Conservation (phyloP, 2,329 filamentous ascomycete species). For the Diplodia sapinea region DNA sequence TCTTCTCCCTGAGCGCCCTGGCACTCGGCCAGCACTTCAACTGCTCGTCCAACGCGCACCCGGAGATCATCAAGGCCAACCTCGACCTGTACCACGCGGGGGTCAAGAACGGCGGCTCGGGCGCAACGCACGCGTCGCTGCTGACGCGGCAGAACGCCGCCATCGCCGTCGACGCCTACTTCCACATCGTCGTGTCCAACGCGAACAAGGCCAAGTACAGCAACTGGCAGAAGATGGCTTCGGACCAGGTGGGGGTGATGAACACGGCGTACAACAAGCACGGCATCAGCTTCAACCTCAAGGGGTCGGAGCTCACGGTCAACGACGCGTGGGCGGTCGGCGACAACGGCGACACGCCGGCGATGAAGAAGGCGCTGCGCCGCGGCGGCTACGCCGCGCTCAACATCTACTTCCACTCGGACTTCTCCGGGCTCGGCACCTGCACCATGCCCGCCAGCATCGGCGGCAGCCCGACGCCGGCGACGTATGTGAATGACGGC, state of each 20-base stretch:
- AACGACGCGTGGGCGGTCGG: conserved; percentile 62
- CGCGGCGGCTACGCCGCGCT: conserved; percentile 60
- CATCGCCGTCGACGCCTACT: conserved; percentile 51
- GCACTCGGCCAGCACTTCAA: conserved; percentile 48
- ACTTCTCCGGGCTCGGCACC: conserved; percentile 60
- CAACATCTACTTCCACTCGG: conserved; percentile 66
- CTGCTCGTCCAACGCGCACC: conserved; percentile 48
- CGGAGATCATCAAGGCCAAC: conserved; percentile 48
- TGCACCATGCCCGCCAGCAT: conserved; percentile 57
- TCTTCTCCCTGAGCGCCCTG: conserved; percentile 42
- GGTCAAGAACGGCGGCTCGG: conserved; percentile 36
- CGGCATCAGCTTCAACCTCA: conserved; percentile 58
- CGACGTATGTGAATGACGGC: conserved; percentile 58
- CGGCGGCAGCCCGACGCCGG: conserved; percentile 47
- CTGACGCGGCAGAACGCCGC: conserved; percentile 37
- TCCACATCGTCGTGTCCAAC: conserved; percentile 53
- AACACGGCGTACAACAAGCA: conserved; percentile 57
- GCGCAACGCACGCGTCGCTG: conserved; percentile 40
- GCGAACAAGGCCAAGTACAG: conserved; percentile 48
- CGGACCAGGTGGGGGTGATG: conserved; percentile 46
- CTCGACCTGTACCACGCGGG: conserved; percentile 36
- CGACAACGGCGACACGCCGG: conserved; percentile 52
- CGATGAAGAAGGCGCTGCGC: conserved; percentile 61
- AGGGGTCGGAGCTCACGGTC: conserved; percentile 56
- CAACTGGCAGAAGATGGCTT: conserved; percentile 45